Percentiles rank a stretch among this genome's conserved stretches.
These are phyloP conservation scores for Botryotinia globosa DNA, from an alignment of 2,329 filamentous ascomycete genomes.

Conservation along the genomic window DNA sequence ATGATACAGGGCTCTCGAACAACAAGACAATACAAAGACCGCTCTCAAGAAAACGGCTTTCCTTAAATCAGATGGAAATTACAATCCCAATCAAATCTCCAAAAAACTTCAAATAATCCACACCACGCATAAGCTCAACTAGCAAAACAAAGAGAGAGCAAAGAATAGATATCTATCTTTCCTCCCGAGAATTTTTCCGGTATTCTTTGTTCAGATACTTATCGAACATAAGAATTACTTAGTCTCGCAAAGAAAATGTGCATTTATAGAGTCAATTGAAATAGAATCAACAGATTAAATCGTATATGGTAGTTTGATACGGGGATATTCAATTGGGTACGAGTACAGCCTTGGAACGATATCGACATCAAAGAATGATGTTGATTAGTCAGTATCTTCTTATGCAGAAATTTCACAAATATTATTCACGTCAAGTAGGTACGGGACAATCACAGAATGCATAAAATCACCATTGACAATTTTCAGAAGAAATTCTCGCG, in stretches of 20 bases:
- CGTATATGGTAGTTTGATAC: not conserved
- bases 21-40: not conserved
- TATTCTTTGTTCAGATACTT: not conserved
- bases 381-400: not conserved
- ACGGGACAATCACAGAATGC: not conserved
- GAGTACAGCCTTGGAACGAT: too few relatives aligned
- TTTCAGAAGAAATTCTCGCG: not conserved
- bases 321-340: not conserved
- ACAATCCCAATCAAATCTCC: fast-evolving
- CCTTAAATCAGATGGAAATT: not conserved
- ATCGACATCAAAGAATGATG: not conserved
- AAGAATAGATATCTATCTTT: not conserved
- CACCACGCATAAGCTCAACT: not conserved
- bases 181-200: not conserved
- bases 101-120: not conserved
- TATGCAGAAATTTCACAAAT: not conserved
- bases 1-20: not conserved
- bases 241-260: not conserved
- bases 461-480: not conserved
- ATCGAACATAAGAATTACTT: not conserved
- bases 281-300: not conserved
- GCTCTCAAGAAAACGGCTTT: not conserved
- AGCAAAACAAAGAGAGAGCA: not conserved
- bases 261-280: not conserved
- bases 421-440: not conserved